phyloP scores from a whole-genome alignment of 306 rosid species.

The Castanopsis chinensis region DNA sequence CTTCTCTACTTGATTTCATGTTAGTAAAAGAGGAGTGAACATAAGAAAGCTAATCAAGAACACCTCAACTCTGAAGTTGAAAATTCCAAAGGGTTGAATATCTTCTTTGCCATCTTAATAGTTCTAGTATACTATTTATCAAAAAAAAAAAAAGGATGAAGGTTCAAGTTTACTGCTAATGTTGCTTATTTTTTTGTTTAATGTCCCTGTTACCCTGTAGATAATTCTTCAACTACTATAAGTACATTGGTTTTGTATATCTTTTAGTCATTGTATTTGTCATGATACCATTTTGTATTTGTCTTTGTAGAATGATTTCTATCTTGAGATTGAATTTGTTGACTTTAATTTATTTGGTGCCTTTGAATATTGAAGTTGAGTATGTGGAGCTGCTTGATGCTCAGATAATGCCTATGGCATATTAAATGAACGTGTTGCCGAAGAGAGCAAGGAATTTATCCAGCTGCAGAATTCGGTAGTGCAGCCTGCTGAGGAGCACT shows the following conservation, averaged over 20 bases:
- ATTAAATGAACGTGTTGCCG: conserved; percentile 33
- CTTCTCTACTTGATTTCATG: not conserved
- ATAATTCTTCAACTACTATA: not conserved
- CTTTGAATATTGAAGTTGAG: conserved; percentile 27
- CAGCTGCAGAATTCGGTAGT: conserved; percentile 25
- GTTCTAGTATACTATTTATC: not conserved
- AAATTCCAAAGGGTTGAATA: not conserved
- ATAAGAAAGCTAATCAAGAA: not conserved
- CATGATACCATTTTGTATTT: not conserved
- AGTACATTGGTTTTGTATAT: not conserved
- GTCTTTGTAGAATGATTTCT: conserved; percentile 6
- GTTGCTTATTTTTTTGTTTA: not conserved
- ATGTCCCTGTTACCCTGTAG: not conserved
- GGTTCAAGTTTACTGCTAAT: not conserved
- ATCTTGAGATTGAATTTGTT: conserved; percentile 8
- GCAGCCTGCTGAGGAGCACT: conserved; percentile 17
- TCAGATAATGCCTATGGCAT: conserved; percentile 38
- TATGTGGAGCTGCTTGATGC: conserved; percentile 35
- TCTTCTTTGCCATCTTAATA: not conserved
- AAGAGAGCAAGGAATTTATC: conserved; percentile 28
- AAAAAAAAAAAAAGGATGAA: no score
- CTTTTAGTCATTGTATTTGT: conserved; percentile 1
- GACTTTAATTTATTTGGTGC: not conserved
- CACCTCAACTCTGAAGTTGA: not conserved
- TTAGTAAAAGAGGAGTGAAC: not conserved